phyloP scores from a whole-genome alignment of 2,329 filamentous ascomycete species.

The Botrytis fabae region DNA sequence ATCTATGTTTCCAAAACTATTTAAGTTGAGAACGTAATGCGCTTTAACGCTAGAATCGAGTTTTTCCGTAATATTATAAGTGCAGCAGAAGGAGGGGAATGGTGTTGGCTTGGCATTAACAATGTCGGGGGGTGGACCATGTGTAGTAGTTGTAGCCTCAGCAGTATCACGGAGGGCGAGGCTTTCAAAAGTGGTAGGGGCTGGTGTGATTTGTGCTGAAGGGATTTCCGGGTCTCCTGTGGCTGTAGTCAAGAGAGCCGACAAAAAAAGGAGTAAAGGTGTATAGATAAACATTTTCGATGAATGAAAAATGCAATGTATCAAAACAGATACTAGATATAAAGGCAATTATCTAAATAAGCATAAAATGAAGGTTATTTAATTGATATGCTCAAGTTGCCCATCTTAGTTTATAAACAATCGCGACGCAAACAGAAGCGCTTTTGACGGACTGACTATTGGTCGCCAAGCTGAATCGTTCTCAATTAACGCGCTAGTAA shows the following conservation, averaged over 20 bases:
- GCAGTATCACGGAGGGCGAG: not conserved
- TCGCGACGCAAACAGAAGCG: not conserved
- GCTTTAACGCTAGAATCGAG: not conserved
- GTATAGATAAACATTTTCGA: not conserved
- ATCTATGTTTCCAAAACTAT: not conserved
- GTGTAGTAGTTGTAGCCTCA: not conserved
- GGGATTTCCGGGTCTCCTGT: not conserved
- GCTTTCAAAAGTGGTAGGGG: not conserved
- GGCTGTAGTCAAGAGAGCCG: not conserved
- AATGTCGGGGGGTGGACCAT: not conserved
- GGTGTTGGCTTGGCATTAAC: not conserved
- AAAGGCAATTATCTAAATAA: not conserved
- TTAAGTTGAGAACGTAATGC: not conserved
- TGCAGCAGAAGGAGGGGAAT: not conserved
- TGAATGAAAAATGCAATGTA: not conserved
- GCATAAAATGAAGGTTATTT: not conserved
- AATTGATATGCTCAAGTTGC: not conserved
- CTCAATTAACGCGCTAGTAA: not conserved
- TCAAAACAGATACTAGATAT: not conserved
- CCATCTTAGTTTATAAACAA: not conserved
- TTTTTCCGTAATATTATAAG: not conserved
- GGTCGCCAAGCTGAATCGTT: not conserved
- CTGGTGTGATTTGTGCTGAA: not conserved
- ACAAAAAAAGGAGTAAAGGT: not conserved
- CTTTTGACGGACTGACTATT: not conserved